Conservation (phyloP, 1,284 basidiomycete species). For the Pyrrhoderma noxium region DNA sequence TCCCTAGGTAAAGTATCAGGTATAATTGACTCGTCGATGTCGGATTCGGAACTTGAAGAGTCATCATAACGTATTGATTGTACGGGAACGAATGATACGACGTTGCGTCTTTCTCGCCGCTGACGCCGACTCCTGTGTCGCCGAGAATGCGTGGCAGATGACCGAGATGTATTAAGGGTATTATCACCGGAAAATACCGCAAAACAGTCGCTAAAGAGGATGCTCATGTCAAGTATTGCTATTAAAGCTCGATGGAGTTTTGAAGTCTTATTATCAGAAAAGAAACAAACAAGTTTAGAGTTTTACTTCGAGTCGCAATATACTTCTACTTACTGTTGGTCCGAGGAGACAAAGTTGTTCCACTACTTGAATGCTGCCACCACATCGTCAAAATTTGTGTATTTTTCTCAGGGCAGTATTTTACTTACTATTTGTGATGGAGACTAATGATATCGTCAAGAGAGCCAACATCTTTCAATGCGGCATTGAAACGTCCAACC, state of each 20-base stretch:
- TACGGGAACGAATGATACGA: constrained; percentile 31
- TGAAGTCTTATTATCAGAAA: constrained; percentile 39
- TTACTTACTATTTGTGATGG: constrained; percentile 66
- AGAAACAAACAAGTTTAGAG: neutral
- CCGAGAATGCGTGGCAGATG: constrained; percentile 5
- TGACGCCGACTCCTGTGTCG: constrained; percentile 56
- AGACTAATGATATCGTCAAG: constrained; percentile 70
- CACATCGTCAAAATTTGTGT: too few relatives aligned
- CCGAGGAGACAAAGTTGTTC: constrained; percentile 62
- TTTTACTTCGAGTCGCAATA: neutral
- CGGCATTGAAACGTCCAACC: constrained; percentile 48
- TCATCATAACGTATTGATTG: constrained; percentile 41
- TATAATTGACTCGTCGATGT: constrained; percentile 26
- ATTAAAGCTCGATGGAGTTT: constrained; percentile 57
- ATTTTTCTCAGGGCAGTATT: constrained; percentile 8
- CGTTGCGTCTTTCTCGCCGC: constrained; percentile 42
- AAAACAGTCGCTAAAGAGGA: constrained; percentile 62
- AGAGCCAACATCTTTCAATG: constrained; percentile 49
- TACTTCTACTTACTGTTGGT: constrained; percentile 41
- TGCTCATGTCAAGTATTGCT: constrained; percentile 65
- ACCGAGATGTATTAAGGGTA: constrained; percentile 31
- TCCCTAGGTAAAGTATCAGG: constrained; percentile 15
- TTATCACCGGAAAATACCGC: constrained; percentile 51
- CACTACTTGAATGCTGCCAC: constrained; percentile 51
- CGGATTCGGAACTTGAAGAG: constrained; percentile 32